A percentile compares a stretch with the other conserved stretches of the same genome.
Conservation (phyloP, 2,329 filamentous ascomycete genomes). For the Claviceps sp. region DNA sequence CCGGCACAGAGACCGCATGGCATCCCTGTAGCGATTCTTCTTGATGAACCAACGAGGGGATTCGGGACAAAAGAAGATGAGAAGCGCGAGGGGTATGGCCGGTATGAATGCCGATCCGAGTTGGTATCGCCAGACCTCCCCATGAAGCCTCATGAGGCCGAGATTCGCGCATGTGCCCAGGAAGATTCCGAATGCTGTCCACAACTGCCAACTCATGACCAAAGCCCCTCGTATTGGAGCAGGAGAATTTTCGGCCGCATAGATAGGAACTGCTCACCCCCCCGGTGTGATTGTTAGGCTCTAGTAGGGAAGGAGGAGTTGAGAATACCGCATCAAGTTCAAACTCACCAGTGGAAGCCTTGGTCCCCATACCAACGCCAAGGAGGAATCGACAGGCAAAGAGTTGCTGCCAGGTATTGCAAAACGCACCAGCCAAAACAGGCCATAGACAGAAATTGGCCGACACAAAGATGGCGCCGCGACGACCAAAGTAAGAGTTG, state of each 20-base stretch:
- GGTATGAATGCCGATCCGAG: conserved; percentile 51
- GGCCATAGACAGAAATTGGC: conserved; percentile 59
- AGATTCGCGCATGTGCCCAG: conserved; percentile 48
- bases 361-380: conserved; percentile 66
- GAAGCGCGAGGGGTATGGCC: conserved; percentile 38
- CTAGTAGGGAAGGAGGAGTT: neutral
- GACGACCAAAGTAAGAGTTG: conserved; percentile 29
- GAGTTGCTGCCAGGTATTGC: conserved; percentile 58
- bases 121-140: conserved; percentile 45
- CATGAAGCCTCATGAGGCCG: conserved; percentile 23
- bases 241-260: conserved; percentile 61
- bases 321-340: neutral
- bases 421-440: conserved; percentile 57
- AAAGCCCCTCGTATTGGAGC: conserved; percentile 58
- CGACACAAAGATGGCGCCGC: conserved; percentile 53
- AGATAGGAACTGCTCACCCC: conserved; percentile 46
- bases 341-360: conserved; percentile 43
- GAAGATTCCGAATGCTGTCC: conserved; percentile 49
- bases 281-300: neutral
- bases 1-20: conserved; percentile 39
- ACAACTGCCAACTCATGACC: conserved; percentile 72
- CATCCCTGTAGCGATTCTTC: conserved; percentile 47
- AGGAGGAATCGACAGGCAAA: conserved; percentile 58
- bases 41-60: conserved; percentile 55
- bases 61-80: conserved; percentile 54